Percentiles rank a stretch among this genome's conserved stretches.
These are phyloP conservation scores for Actinomortierella ambigua DNA, from an alignment of 371 early-diverging fungal genomes.

Conservation along the genomic window DNA sequence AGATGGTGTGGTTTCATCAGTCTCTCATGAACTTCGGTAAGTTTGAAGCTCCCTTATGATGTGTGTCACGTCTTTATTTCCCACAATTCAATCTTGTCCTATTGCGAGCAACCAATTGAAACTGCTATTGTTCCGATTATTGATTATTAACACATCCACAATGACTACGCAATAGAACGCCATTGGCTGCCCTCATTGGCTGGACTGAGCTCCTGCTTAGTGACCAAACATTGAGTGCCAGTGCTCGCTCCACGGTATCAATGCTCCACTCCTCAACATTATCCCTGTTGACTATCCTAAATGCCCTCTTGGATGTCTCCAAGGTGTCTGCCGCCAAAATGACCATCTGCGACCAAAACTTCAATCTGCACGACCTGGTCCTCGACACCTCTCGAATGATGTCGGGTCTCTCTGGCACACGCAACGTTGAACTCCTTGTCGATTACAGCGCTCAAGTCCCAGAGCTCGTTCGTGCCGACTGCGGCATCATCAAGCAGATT, in stretches of 20 bases:
- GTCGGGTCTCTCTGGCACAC: constrained; percentile 47
- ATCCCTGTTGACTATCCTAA: constrained; percentile 46
- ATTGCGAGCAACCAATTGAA: not conserved
- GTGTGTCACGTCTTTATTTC: not conserved
- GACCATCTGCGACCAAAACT: constrained; percentile 42
- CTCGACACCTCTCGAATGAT: constrained; percentile 49
- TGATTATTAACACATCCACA: constrained; percentile 14
- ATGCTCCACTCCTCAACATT: constrained; percentile 49
- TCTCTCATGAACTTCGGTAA: constrained; percentile 44
- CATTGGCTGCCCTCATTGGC: constrained; percentile 48
- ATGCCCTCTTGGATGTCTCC: constrained; percentile 50
- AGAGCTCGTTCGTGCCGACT: constrained; percentile 42
- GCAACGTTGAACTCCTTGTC: constrained; percentile 46
- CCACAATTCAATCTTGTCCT: not conserved
- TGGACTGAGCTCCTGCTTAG: constrained; percentile 53
- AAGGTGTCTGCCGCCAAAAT: constrained; percentile 50
- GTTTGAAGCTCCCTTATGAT: not conserved
- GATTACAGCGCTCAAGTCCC: constrained; percentile 50
- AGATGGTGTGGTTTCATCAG: constrained; percentile 43
- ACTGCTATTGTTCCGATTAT: not conserved
- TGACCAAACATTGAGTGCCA: constrained; percentile 40
- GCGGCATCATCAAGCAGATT: constrained; percentile 47
- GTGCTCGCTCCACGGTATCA: constrained; percentile 39
- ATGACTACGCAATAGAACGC: constrained; percentile 25
- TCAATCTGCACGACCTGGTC: constrained; percentile 48